phyloP scores from a whole-genome alignment of 2,329 filamentous ascomycete species.

The Dryadomyces quercus-mongolicae region DNA sequence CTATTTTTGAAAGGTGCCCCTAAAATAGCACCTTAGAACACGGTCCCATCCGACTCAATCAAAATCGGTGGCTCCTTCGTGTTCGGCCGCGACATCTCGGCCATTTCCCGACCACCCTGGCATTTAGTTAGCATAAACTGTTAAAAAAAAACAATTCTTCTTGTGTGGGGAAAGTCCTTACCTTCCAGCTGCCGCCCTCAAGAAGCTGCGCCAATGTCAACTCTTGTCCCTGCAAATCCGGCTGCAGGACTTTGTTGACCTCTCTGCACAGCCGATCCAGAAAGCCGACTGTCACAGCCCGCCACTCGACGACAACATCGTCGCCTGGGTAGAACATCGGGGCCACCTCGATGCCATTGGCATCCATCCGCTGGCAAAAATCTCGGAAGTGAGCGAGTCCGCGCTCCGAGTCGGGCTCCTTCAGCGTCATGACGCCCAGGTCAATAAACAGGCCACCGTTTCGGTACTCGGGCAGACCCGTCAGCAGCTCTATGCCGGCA shows the following conservation, averaged over 20 bases:
- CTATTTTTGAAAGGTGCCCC: background rate
- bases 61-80: conserved; percentile 95
- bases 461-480: conserved; percentile 81
- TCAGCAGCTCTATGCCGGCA: conserved; percentile 60
- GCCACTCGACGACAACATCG: conserved; percentile 54
- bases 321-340: conserved; percentile 47
- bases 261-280: conserved; percentile 40
- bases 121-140: background rate
- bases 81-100: conserved; percentile 88
- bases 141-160: background rate
- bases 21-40: conserved; percentile 41
- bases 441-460: conserved; percentile 85
- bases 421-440: conserved; percentile 58
- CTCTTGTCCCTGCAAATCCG: conserved; percentile 53
- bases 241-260: conserved; percentile 50
- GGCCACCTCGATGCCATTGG: conserved; percentile 43
- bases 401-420: conserved; percentile 27
- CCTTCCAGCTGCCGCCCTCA: conserved; percentile 97
- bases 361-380: conserved; percentile 60
- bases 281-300: conserved; percentile 49
- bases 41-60: conserved; percentile 90
- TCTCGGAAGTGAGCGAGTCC: conserved; percentile 39
- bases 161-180: conserved; percentile 26
- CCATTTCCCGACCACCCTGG: conserved; percentile 84
- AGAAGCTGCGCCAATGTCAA: conserved; percentile 78